phyloP scores from a whole-genome alignment of 257 asterid genomes.

The Fraxinus americana region DNA sequence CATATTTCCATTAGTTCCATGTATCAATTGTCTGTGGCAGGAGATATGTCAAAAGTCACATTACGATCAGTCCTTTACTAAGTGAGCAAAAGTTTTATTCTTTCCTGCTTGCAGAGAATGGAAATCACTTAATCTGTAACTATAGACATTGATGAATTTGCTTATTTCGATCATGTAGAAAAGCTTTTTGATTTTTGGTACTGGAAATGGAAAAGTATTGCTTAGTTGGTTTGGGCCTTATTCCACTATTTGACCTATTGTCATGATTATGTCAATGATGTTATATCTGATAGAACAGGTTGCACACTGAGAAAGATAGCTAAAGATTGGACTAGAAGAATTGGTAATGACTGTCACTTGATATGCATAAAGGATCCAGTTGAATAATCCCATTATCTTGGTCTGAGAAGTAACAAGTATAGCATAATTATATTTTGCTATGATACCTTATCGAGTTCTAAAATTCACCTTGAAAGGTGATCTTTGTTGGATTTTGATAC shows the following conservation, averaged over 20 bases:
- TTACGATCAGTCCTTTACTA: too few species aligned
- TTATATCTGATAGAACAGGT: slow-evolving; percentile 84
- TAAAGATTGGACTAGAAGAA: slow-evolving; percentile 93
- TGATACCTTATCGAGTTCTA: too few species aligned
- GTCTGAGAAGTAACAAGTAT: slow-evolving; percentile 53
- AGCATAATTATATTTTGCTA: too few species aligned
- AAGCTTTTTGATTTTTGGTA: slow-evolving; percentile 63
- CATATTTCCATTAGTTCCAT: too few species aligned
- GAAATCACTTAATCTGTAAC: slow-evolving; percentile 53
- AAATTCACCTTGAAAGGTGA: too few species aligned
- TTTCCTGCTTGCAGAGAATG: slow-evolving; percentile 54
- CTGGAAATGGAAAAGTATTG: slow-evolving; percentile 62
- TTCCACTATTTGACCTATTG: slow-evolving; percentile 90
- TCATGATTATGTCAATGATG: slow-evolving; percentile 82
- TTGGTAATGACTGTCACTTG: slow-evolving; percentile 93
- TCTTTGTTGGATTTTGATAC: too few species aligned
- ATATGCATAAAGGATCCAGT: slow-evolving; percentile 98
- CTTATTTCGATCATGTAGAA: slow-evolving; percentile 83
- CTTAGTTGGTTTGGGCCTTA: slow-evolving; percentile 75
- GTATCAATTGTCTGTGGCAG: too few species aligned
- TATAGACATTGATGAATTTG: slow-evolving; percentile 64
- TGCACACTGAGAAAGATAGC: slow-evolving; percentile 52
- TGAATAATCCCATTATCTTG: slow-evolving; percentile 86
- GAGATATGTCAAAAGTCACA: too few species aligned
- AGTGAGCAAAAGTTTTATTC: too few species aligned